These are phyloP conservation scores for Chrysoporthe austroafricana DNA, from an alignment of 2,329 filamentous ascomycete genomes.

Conservation along the genomic window DNA sequence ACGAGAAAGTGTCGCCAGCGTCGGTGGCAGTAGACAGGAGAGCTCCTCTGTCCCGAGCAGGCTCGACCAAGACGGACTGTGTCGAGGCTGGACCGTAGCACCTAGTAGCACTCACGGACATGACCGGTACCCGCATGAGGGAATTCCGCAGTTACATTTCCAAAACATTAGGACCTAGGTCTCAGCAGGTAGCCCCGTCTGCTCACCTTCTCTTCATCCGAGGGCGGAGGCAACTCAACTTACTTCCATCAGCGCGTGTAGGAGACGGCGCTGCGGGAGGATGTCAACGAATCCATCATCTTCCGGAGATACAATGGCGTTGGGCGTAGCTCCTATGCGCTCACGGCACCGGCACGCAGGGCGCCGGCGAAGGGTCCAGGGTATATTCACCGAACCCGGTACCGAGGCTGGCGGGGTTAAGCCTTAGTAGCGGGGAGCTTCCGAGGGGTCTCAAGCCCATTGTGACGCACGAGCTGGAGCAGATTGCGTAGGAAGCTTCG, in stretches of 20 bases:
- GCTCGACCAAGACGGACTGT: neutral
- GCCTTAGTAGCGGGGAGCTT: neutral
- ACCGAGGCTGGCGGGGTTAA: slow-evolving; percentile 15
- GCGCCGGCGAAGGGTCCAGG: neutral
- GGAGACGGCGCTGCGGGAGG: neutral
- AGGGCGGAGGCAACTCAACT: neutral
- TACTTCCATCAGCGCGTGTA: neutral
- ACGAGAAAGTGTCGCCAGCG: neutral
- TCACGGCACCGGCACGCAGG: neutral
- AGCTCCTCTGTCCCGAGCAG: neutral
- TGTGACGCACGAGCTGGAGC: neutral
- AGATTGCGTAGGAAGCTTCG: neutral
- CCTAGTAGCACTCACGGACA: neutral
- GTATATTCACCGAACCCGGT: neutral
- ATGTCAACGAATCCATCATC: neutral
- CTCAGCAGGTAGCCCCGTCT: neutral
- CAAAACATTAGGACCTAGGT: neutral
- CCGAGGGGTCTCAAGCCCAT: neutral
- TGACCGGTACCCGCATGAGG: neutral
- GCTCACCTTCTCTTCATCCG: neutral
- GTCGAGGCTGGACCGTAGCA: neutral
- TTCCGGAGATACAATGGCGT: neutral
- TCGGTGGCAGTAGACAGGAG: too few species aligned
- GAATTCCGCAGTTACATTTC: neutral
- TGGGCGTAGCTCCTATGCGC: neutral